Percentiles rank a stretch among this genome's conserved stretches.
Evolutionary conservation across 495 filamentous ascomycete genomes (phyloP).

Genomic region (Pseudotulostoma volvatum): DNA sequence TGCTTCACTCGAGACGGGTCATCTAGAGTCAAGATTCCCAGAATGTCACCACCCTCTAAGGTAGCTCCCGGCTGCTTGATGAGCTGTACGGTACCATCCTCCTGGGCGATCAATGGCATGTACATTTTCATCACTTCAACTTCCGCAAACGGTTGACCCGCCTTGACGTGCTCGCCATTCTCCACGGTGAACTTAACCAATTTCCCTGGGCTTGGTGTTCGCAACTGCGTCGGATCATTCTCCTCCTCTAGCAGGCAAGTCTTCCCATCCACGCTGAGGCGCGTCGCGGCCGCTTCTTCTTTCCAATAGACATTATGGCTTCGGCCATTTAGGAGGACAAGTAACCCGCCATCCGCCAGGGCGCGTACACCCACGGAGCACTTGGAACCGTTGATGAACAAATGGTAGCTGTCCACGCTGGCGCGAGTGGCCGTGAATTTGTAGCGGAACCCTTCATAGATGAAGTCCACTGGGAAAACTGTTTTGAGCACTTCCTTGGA

Average conservation of each 20-base stretch:
- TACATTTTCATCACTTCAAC: slow-evolving; percentile 99
- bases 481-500: slow-evolving; percentile 94
- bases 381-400: slow-evolving; percentile 98
- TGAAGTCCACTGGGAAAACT: slow-evolving; percentile 96
- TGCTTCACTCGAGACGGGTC: slow-evolving; percentile 95
- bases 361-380: slow-evolving; percentile 86
- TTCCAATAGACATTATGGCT: slow-evolving; percentile 99
- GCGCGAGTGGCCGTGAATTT: slow-evolving; percentile 97
- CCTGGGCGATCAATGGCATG: slow-evolving; percentile 94
- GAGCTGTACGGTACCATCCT: slow-evolving; percentile 91
- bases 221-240: slow-evolving; percentile 95
- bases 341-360: slow-evolving; percentile 84
- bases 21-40: slow-evolving; percentile 93
- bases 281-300: slow-evolving; percentile 89
- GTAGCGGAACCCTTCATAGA: slow-evolving; percentile 90
- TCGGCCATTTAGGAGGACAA: slow-evolving; percentile 74
- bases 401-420: slow-evolving; percentile 83
- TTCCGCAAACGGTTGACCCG: slow-evolving; percentile 88
- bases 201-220: slow-evolving; percentile 90
- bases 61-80: slow-evolving; percentile 98
- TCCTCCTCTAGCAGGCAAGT: slow-evolving; percentile 96
- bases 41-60: slow-evolving; percentile 94
- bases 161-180: slow-evolving; percentile 86
- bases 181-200: slow-evolving; percentile 97
- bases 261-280: slow-evolving; percentile 92